phyloP scores from a whole-genome alignment of 140 eudicot species.

The Stevia rebaudiana region DNA sequence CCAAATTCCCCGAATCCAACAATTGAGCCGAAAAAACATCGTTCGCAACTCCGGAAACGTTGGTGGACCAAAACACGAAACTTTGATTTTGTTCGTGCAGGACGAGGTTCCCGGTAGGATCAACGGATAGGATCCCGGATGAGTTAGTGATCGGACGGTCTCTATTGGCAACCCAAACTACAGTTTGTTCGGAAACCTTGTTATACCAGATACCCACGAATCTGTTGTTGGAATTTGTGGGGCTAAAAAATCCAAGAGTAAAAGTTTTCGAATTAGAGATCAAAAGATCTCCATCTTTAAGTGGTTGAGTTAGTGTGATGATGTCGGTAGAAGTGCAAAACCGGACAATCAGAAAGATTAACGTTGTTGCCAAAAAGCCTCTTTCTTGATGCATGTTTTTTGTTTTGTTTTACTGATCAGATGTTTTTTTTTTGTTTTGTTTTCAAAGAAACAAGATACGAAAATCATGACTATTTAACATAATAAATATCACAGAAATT shows the following conservation, averaged over 20 bases:
- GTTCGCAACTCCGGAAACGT: not conserved
- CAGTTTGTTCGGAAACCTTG: slow-evolving; percentile 11
- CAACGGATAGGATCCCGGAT: not conserved
- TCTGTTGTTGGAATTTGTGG: not conserved
- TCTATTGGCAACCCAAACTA: slow-evolving; percentile 11
- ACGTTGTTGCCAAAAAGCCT: not conserved
- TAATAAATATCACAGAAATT: too few species aligned
- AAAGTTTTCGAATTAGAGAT: not conserved
- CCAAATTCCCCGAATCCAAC: slow-evolving; percentile 8
- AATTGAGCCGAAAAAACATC: not conserved
- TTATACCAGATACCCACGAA: slow-evolving; percentile 1
- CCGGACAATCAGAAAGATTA: not conserved
- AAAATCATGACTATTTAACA: not conserved
- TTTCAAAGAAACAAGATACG: not conserved
- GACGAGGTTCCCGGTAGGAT: slow-evolving; percentile 3
- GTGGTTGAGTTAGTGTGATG: slow-evolving; percentile 13
- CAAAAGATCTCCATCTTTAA: slow-evolving; percentile 3
- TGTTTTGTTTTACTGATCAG: not conserved
- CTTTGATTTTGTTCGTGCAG: not conserved
- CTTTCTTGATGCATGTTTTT: not conserved
- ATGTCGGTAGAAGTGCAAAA: not conserved
- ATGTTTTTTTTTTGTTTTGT: not conserved
- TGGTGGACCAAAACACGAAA: slow-evolving; percentile 3
- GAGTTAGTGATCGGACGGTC: not conserved
- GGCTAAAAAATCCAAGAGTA: slow-evolving; percentile 14